Base-by-base conservation (phyloP, 768 basidiomycete genomes). In the Dioszegia crocea region DNA sequence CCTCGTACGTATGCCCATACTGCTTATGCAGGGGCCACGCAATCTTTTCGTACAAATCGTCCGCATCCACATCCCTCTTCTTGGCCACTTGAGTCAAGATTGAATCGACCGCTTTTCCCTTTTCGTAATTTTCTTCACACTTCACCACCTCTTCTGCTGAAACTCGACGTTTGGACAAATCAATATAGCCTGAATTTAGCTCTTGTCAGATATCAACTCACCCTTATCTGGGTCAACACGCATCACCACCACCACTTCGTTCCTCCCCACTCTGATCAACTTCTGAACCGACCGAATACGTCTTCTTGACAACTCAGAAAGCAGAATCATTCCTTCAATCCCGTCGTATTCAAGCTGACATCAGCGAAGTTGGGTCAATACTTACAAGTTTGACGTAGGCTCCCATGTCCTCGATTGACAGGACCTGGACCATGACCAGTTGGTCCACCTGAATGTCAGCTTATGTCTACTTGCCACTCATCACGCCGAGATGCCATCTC, bases 141-240 rank as follows among this genome's bases (percentile, higher is more conserved):
- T 96, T 96, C n/a, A 86, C 85, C 73, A 99, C 94, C 75, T 98
- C 96, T 75, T 99, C 96, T 2, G 94, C 88, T 2, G 92, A 96
- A 3, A 99, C 96, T 66, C 94, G 88, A 62, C 96, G 86, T 81
- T 99, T 99, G 48, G 93, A 97, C 24, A 98, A 83, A 83, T 99
- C 96, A 75, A 99, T 99, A 79, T 99, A 98, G 10, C 94, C 92
- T 94, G 64, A 16, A 12, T 14, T 39, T 12, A 21, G 1, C 4
- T 4, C 48, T 12, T 11, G 23, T 4, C 3, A 36, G 16, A 4
- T 23, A 12, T 33, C 3, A 26, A 74, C 83, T 59, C 51, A 89
- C 92, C 94, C 81, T 99, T 99, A 79, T 98, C 96, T 78, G 96
- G 96, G 82, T 99, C 96, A 24, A 99, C 94, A 64, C 96, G 83